phyloP scores from a whole-genome alignment of 345 rosid species.

The Populus pruinosa region DNA sequence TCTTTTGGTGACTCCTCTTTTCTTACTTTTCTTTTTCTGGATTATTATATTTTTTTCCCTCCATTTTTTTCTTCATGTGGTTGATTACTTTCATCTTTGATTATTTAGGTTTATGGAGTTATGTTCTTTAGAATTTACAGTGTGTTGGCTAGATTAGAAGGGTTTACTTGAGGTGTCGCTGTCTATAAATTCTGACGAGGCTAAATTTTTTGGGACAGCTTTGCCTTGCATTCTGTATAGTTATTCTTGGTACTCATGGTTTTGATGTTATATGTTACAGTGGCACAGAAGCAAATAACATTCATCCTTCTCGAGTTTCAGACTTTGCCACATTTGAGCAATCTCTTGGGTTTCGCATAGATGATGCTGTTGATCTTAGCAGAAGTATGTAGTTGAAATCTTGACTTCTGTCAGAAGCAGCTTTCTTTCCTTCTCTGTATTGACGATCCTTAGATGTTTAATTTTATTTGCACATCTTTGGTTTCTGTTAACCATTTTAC shows the following conservation, averaged over 20 bases:
- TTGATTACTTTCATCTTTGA: not conserved
- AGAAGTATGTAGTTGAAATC: conserved; percentile 37
- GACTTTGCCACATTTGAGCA: conserved; percentile 47
- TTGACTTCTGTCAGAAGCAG: not conserved
- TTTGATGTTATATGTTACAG: conserved; percentile 35
- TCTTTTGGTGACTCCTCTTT: not conserved
- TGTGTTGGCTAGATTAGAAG: not conserved
- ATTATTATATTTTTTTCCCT: not conserved
- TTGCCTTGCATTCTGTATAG: conserved; percentile 3
- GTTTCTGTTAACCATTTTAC: not conserved
- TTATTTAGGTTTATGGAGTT: not conserved
- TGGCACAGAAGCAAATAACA: conserved; percentile 37
- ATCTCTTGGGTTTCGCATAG: conserved; percentile 47
- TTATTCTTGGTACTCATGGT: conserved; percentile 11
- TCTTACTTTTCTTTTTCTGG: not conserved
- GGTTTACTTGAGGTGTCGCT: not conserved
- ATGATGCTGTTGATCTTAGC: conserved; percentile 51
- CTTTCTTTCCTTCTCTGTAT: conserved; percentile 1
- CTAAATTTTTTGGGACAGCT: not conserved
- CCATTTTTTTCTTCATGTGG: not conserved
- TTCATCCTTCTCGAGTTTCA: conserved; percentile 41
- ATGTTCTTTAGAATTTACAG: not conserved
- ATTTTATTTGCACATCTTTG: not conserved
- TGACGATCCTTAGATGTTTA: not conserved
- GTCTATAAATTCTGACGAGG: not conserved